These are phyloP conservation scores for Camellia granthamiana DNA, from an alignment of 148 eudicot species.

Conservation along the genomic window DNA sequence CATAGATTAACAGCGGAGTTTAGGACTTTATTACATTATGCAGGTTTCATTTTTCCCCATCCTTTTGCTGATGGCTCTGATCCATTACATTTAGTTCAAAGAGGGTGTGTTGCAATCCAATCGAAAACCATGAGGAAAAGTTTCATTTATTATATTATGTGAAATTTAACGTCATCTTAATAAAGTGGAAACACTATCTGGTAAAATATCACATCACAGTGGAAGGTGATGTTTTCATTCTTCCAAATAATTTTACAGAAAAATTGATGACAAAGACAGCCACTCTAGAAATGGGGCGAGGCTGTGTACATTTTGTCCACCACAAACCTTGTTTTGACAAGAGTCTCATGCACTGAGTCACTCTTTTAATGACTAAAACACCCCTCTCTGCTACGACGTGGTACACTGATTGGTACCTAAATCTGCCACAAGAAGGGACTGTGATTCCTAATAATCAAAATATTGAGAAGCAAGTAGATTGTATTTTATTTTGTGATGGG, in stretches of 20 bases:
- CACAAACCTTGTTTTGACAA: too few species aligned
- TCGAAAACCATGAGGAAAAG: background rate
- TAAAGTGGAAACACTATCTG: slow-evolving; percentile 8
- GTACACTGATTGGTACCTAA: background rate
- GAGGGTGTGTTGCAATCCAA: background rate
- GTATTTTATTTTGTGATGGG: slow-evolving; percentile 17
- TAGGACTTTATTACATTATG: background rate
- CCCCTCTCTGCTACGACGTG: background rate
- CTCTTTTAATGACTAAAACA: background rate
- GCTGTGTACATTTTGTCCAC: too few species aligned
- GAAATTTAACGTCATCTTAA: background rate
- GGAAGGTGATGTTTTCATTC: slow-evolving; percentile 1
- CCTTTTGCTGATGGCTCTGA: background rate
- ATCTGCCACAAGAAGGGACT: background rate
- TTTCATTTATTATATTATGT: background rate
- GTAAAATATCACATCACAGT: slow-evolving; percentile 2
- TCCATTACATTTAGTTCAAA: background rate
- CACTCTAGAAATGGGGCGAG: too few species aligned
- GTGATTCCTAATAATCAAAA: slow-evolving; percentile 1
- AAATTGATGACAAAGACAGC: background rate
- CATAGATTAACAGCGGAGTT: background rate
- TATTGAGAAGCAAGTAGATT: slow-evolving; percentile 12
- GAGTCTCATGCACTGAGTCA: too few species aligned
- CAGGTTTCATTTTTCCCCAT: background rate
- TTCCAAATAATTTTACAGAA: background rate